Conservation (phyloP, 2,329 filamentous ascomycete genomes). For the Sporothrix variecibatus region DNA sequence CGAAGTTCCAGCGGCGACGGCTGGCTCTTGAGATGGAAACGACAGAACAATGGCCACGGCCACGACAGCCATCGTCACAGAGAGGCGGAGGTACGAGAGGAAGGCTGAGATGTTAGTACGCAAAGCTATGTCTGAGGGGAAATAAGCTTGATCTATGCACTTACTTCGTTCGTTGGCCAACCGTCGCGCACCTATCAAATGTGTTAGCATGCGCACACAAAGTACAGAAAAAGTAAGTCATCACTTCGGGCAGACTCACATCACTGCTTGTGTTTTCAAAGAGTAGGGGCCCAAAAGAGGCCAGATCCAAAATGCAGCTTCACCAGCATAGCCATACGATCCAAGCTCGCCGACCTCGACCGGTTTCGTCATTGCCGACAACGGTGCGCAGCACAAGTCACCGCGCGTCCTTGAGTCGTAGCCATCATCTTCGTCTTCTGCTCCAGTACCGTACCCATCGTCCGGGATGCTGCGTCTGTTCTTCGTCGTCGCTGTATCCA, state of each 20-base stretch:
- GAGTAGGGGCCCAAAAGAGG: slow-evolving; percentile 68
- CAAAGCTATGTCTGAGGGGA: no score
- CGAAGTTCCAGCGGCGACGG: slow-evolving; percentile 71
- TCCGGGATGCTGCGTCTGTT: not conserved
- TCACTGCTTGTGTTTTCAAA: slow-evolving; percentile 76
- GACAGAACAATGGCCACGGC: slow-evolving; percentile 87
- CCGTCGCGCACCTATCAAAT: slow-evolving; percentile 56
- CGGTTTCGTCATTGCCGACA: slow-evolving; percentile 44
- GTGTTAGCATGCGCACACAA: slow-evolving; percentile 29
- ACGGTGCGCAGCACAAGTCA: slow-evolving; percentile 42
- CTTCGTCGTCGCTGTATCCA: not conserved
- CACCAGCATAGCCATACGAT: slow-evolving; percentile 39
- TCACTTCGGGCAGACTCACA: slow-evolving; percentile 41
- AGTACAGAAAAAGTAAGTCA: not conserved
- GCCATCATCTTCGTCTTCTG: not conserved
- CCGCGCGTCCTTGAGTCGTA: slow-evolving; percentile 7
- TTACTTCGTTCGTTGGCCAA: slow-evolving; percentile 73
- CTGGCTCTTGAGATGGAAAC: slow-evolving; percentile 83
- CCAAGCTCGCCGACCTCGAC: slow-evolving; percentile 47
- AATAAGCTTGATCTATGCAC: not conserved
- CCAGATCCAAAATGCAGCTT: slow-evolving; percentile 56
- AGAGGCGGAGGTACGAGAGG: slow-evolving; percentile 85
- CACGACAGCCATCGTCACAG: slow-evolving; percentile 88
- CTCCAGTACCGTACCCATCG: not conserved
- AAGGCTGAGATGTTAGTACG: slow-evolving; percentile 57